Evolutionary conservation across 306 rosid genomes (phyloP).

Genomic region (Prunus campanulata): DNA sequence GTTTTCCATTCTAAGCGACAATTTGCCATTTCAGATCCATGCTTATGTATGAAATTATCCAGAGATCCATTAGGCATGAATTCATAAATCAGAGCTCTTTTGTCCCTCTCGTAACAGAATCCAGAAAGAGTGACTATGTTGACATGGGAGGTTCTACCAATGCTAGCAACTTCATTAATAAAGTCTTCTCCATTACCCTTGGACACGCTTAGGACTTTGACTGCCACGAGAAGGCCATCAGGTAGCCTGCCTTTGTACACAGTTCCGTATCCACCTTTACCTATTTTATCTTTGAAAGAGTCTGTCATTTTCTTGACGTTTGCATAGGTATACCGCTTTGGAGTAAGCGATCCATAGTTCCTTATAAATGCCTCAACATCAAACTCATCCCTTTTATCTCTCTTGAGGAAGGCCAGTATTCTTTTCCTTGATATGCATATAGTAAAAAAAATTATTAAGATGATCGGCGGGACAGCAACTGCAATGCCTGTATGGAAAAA

Average conservation of each 20-base stretch:
- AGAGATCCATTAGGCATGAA: slow-evolving; percentile 41
- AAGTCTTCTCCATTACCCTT: too few relatives aligned
- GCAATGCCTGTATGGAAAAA: neutral
- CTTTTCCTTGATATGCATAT: neutral
- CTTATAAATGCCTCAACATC: too few relatives aligned
- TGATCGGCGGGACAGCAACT: neutral
- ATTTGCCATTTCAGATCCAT: neutral
- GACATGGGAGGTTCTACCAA: slow-evolving; percentile 38
- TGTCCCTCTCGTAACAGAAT: slow-evolving; percentile 24
- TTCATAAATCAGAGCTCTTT: neutral
- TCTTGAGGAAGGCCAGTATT: neutral
- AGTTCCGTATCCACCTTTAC: too few relatives aligned
- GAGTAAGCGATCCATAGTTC: too few relatives aligned
- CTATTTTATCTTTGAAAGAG: too few relatives aligned
- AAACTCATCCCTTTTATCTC: too few relatives aligned
- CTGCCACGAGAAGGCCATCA: too few relatives aligned
- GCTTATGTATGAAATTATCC: slow-evolving; percentile 29
- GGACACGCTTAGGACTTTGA: too few relatives aligned
- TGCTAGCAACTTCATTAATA: slow-evolving; percentile 37
- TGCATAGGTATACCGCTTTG: too few relatives aligned
- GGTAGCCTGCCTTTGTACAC: too few relatives aligned
- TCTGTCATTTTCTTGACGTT: too few relatives aligned
- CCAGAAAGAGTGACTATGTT: slow-evolving; percentile 41
- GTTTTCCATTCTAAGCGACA: slow-evolving; percentile 20
- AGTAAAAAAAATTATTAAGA: neutral